These are phyloP conservation scores for Blastocystis sp. DNA, from an alignment of 352 stramenopile species.

Conservation along the genomic window DNA sequence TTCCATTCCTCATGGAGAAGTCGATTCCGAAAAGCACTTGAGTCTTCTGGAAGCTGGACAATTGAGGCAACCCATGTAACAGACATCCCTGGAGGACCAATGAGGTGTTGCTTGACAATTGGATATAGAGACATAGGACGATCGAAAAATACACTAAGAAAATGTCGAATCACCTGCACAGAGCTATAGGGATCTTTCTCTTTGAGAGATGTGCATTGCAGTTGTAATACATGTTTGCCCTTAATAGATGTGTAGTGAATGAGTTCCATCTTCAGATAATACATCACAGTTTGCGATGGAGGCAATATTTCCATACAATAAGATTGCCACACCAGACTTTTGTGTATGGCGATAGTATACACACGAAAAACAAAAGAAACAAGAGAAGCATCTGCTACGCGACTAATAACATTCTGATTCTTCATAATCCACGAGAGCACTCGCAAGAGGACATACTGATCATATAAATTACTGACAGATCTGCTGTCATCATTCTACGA, in stretches of 20 bases:
- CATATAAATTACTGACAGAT: background rate
- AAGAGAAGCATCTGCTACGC: background rate
- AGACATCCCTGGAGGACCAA: background rate
- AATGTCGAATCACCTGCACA: background rate
- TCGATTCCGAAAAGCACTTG: background rate
- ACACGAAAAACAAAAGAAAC: background rate
- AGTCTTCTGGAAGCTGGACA: background rate
- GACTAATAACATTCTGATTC: background rate
- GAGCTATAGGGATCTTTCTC: background rate
- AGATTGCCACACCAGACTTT: background rate
- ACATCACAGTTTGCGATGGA: background rate
- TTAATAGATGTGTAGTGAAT: slow-evolving; percentile 1
- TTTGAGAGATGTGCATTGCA: background rate
- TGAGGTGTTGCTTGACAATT: background rate
- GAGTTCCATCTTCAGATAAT: background rate
- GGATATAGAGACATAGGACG: background rate
- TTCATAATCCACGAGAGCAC: background rate
- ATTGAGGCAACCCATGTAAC: background rate
- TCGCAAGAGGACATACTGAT: background rate
- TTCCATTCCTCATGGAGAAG: slow-evolving; percentile 26
- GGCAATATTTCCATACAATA: background rate
- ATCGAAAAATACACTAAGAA: background rate
- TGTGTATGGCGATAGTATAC: background rate
- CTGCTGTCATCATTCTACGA: background rate
- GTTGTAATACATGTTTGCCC: background rate